Evolutionary conservation across 1,284 basidiomycete genomes (phyloP).

Genomic region (Leccinum pachyderme): DNA sequence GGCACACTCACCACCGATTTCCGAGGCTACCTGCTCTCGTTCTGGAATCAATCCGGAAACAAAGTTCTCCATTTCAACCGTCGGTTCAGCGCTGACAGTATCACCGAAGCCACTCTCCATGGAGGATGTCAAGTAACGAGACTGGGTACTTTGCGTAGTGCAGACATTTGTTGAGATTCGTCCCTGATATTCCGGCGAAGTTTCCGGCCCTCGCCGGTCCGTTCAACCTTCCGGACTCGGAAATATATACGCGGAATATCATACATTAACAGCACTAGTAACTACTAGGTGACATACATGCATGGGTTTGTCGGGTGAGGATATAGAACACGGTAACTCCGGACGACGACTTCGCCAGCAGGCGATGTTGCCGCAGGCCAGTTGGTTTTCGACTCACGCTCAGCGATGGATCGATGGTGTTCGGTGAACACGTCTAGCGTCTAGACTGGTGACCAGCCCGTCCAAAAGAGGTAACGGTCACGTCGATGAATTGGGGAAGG

Average conservation of each 20-base stretch:
- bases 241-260: too few species aligned
- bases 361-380: too few species aligned
- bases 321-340: too few species aligned
- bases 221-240: background rate
- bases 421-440: too few species aligned
- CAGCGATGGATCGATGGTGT: too few species aligned
- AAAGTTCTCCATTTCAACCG: slow-evolving; percentile 43
- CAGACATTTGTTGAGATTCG: slow-evolving; percentile 11
- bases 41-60: slow-evolving; percentile 49
- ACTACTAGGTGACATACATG: background rate
- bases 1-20: slow-evolving; percentile 58
- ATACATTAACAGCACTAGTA: background rate
- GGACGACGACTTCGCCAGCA: too few species aligned
- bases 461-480: too few species aligned
- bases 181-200: background rate
- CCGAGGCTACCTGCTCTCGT: slow-evolving; percentile 58
- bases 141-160: background rate
- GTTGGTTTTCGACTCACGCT: too few species aligned
- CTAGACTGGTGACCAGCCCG: too few species aligned
- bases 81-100: slow-evolving; percentile 17
- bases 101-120: slow-evolving; percentile 18
- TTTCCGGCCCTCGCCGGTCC: slow-evolving; percentile 1
- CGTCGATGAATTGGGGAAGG: too few species aligned
- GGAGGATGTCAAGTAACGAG: background rate
- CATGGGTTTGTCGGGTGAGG: background rate